Conservation (phyloP, 495 filamentous ascomycete species). For the Aspergillus incahuasiensis region DNA sequence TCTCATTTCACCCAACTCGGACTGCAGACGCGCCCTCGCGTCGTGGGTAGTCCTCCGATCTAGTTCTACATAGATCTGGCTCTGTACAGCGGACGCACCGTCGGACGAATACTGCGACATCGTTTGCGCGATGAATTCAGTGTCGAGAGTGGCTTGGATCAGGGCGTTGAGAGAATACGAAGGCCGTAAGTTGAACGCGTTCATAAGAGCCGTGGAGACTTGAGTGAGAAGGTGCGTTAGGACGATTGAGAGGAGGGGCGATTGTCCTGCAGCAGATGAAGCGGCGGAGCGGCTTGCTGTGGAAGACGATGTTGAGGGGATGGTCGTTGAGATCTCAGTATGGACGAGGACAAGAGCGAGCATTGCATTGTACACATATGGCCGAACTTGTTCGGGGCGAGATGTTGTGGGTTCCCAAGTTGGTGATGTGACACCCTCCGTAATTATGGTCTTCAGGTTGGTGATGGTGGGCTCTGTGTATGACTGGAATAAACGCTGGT, state of each 20-base stretch:
- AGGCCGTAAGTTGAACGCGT: slow-evolving; percentile 61
- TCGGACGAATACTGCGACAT: slow-evolving; percentile 81
- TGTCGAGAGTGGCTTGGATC: slow-evolving; percentile 95
- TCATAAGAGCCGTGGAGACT: slow-evolving; percentile 63
- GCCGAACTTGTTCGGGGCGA: slow-evolving; percentile 69
- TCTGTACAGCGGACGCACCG: slow-evolving; percentile 71
- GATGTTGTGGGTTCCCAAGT: slow-evolving; percentile 62
- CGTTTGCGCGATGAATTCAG: slow-evolving; percentile 94
- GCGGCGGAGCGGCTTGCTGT: slow-evolving; percentile 25
- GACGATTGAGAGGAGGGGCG: slow-evolving; percentile 61
- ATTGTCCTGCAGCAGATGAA: slow-evolving; percentile 47
- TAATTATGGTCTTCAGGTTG: slow-evolving; percentile 58
- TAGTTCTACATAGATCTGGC: slow-evolving; percentile 82
- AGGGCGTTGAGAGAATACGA: slow-evolving; percentile 72
- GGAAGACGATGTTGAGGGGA: slow-evolving; percentile 33
- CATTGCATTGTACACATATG: slow-evolving; percentile 85
- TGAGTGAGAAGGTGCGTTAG: slow-evolving; percentile 78
- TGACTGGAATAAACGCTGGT: slow-evolving; percentile 80
- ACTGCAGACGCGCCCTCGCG: slow-evolving; percentile 71
- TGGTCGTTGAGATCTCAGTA: slow-evolving; percentile 82
- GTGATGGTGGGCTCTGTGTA: slow-evolving; percentile 74
- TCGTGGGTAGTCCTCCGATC: slow-evolving; percentile 83
- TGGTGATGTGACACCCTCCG: slow-evolving; percentile 61
- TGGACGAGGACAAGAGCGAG: slow-evolving; percentile 82
- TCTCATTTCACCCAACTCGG: slow-evolving; percentile 84